Conservation (phyloP, 108 stramenopile genomes). For the Thalassiosira profunda region DNA sequence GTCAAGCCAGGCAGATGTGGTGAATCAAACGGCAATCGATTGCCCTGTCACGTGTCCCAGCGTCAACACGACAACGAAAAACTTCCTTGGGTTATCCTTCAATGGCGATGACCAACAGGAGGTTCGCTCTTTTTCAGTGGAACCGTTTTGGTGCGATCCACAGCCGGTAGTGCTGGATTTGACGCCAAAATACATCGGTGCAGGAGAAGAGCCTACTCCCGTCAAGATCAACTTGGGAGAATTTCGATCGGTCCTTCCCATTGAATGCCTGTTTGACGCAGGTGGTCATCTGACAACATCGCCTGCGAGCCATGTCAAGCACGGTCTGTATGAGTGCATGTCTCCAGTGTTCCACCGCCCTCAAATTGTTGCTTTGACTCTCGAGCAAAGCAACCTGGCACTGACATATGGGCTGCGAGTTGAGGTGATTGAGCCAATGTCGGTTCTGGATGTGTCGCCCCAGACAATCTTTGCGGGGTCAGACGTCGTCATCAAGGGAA, state of each 20-base stretch:
- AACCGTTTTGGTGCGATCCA: conserved; percentile 7
- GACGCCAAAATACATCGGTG: neutral
- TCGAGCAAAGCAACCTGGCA: neutral
- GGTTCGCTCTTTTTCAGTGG: neutral
- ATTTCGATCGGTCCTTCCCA: no score
- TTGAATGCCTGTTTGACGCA: neutral
- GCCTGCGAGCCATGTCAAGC: neutral
- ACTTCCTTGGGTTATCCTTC: neutral
- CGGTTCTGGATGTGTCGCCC: neutral
- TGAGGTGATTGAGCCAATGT: neutral
- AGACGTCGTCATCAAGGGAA: conserved; percentile 1
- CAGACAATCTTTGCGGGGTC: conserved; percentile 1
- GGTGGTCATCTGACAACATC: neutral
- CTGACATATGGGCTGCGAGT: neutral
- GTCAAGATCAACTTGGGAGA: no score
- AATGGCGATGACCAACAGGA: neutral
- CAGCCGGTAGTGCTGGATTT: neutral
- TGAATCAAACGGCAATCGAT: conserved; percentile 1
- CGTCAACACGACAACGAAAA: neutral
- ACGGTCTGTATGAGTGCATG: neutral
- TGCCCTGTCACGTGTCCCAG: conserved; percentile 4
- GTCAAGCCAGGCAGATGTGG: neutral
- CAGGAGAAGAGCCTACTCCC: neutral
- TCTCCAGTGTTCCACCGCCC: neutral
- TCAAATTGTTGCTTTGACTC: neutral